These are phyloP conservation scores for Russula foetens DNA, from an alignment of 768 basidiomycete genomes.

Conservation along the genomic window DNA sequence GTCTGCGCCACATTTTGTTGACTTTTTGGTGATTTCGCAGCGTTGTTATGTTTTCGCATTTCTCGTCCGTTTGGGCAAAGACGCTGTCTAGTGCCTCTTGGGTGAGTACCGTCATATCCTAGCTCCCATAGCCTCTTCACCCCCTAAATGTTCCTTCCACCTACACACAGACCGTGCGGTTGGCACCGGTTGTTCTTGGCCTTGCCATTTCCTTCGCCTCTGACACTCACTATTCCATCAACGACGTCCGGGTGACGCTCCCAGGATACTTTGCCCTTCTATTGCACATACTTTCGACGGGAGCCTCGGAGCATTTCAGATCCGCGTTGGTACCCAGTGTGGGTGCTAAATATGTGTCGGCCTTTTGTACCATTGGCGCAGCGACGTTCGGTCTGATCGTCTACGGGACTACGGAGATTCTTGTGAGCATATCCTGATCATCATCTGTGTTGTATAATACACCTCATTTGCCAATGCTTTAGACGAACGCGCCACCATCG, in stretches of 20 bases:
- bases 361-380: constrained; percentile 53
- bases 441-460: not conserved
- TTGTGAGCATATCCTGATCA: constrained; percentile 37
- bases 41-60: constrained; percentile 61
- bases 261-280: constrained; percentile 63
- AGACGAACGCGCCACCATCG: constrained; percentile 30
- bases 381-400: constrained; percentile 55
- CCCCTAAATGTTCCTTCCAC: not conserved
- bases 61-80: constrained; percentile 59
- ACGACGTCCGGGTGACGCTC: constrained; percentile 36
- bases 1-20: constrained; percentile 2
- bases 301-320: constrained; percentile 54
- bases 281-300: constrained; percentile 51
- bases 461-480: not conserved
- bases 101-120: constrained; percentile 30
- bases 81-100: constrained; percentile 41
- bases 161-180: constrained; percentile 41
- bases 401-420: constrained; percentile 48
- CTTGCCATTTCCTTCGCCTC: constrained; percentile 48
- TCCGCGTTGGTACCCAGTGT: constrained; percentile 49
- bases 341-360: constrained; percentile 46
- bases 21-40: constrained; percentile 31
- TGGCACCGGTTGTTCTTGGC: constrained; percentile 39
- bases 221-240: constrained; percentile 40
- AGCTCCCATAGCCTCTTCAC: not conserved